Evolutionary conservation across 768 basidiomycete species (phyloP).

Genomic region (Termitomyces sp.): DNA sequence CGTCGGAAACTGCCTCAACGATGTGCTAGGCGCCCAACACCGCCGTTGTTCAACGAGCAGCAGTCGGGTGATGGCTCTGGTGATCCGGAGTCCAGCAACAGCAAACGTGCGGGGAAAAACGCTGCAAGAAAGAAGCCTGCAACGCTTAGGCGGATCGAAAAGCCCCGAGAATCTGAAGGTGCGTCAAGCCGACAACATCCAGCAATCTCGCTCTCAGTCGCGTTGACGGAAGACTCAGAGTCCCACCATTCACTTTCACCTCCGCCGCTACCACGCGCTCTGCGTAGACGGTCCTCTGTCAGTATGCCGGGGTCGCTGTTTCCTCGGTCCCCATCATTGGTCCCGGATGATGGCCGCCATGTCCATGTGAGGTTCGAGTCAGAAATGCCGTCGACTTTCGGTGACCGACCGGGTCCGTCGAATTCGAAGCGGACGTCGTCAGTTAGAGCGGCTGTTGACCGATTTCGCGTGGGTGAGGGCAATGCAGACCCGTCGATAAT

Average conservation of each 20-base stretch:
- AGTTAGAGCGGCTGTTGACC: slow-evolving; percentile 44
- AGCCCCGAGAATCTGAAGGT: slow-evolving; percentile 4
- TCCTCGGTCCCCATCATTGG: slow-evolving; percentile 64
- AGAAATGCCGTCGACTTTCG: slow-evolving; percentile 1
- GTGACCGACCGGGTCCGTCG: slow-evolving; percentile 13
- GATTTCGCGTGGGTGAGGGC: slow-evolving; percentile 38
- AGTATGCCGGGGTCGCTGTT: slow-evolving; percentile 81
- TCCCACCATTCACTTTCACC: slow-evolving; percentile 23
- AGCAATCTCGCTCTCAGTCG: neutral
- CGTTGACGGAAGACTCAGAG: slow-evolving; percentile 15
- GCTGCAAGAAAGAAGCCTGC: neutral
- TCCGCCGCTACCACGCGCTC: slow-evolving; percentile 25
- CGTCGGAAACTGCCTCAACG: neutral
- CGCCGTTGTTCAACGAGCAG: slow-evolving; percentile 5
- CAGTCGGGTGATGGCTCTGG: neutral
- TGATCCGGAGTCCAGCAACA: neutral
- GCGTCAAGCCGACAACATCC: neutral
- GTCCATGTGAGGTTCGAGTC: slow-evolving; percentile 41
- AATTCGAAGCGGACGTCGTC: slow-evolving; percentile 31
- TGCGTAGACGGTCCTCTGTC: slow-evolving; percentile 37
- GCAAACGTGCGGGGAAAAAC: neutral
- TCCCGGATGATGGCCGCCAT: slow-evolving; percentile 35
- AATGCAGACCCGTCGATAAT: slow-evolving; percentile 50
- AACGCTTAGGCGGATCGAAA: neutral
- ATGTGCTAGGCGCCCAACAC: slow-evolving; percentile 5